Evolutionary conservation across 257 asterid species (phyloP), one percentile per base, ranked within the genome.

Genomic region (Rhazya stricta): DNA sequence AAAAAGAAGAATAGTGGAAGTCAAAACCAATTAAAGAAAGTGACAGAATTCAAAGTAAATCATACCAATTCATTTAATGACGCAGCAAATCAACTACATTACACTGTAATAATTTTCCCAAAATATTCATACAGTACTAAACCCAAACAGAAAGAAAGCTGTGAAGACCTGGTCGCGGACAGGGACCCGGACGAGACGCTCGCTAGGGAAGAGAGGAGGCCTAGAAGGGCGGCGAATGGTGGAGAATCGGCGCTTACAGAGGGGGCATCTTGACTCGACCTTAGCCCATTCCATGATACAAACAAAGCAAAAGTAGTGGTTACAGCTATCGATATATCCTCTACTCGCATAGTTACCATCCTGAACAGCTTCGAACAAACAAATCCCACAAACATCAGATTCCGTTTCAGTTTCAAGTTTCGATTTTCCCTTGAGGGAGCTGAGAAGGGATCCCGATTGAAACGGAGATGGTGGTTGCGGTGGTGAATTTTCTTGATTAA

Each of bases 211-310:
- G 36, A 88, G 2, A 16, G 91, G 88, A 56, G 81, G 88, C 75
- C 83, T 88, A 23, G 86, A 70, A 54, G 96, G 93, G 81, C 97
- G 90, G 69, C 85, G 83, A 65, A 91, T 91, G 75, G 81, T 74
- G 82, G 89, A 85, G 87, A 89, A 91, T 32, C 97, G 89, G 79
- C 88, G 87, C 79, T 88, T 89, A 70, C 97, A 89, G 42, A 88
- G 77, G 19, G 97, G 96, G 73, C 94, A 91, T 63, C 67, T 88
- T 72, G 97, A 88, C 79, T 91, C 97, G 13, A 91, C 90, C 80
- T 88, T 91, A 3, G 94, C 85, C 97, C 96, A 91, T 79, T 89
- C 97, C 87, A 88, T 88, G 56, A 91, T 87, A 82, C 96, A 91
- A 16, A 88, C 75, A 61, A 89, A 89, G 83, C 97, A 91, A 71